These are phyloP conservation scores for Sarocladium kiliense DNA, from an alignment of 2,329 filamentous ascomycete genomes.

Conservation along the genomic window DNA sequence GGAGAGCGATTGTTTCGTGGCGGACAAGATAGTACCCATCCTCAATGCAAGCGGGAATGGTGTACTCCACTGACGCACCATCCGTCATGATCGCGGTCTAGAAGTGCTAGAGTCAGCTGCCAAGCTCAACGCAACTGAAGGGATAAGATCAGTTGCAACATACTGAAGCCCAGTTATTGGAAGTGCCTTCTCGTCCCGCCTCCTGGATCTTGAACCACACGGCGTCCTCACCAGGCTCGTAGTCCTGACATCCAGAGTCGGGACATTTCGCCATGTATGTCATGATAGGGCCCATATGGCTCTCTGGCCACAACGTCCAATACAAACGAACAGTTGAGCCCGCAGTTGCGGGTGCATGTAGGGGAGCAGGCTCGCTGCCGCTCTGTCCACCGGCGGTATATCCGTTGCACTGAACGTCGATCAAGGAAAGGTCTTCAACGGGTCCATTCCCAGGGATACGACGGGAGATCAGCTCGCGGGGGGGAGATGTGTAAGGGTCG, in stretches of 20 bases:
- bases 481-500: constrained; percentile 38
- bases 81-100: too few relatives aligned
- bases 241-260: constrained; percentile 43
- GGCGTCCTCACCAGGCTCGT: constrained; percentile 38
- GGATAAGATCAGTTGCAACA: too few relatives aligned
- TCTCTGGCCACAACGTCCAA: constrained; percentile 49
- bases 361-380: constrained; percentile 45
- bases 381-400: constrained; percentile 41
- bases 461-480: constrained; percentile 49
- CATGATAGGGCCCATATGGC: constrained; percentile 48
- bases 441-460: constrained; percentile 54
- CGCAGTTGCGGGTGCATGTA: constrained; percentile 48
- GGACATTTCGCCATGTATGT: constrained; percentile 59
- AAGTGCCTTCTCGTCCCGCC: constrained; percentile 42
- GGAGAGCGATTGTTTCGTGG: too few relatives aligned
- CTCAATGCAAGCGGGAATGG: too few relatives aligned
- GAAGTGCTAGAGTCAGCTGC: too few relatives aligned
- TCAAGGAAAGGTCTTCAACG: constrained; percentile 44
- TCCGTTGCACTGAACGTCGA: constrained; percentile 53
- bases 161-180: constrained; percentile 41
- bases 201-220: constrained; percentile 55
- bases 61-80: too few relatives aligned
- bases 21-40: too few relatives aligned
- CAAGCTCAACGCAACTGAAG: too few relatives aligned
- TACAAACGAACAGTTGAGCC: constrained; percentile 47